phyloP scores from a whole-genome alignment of 169 alveolate species.

The Miamiensis avidus region DNA sequence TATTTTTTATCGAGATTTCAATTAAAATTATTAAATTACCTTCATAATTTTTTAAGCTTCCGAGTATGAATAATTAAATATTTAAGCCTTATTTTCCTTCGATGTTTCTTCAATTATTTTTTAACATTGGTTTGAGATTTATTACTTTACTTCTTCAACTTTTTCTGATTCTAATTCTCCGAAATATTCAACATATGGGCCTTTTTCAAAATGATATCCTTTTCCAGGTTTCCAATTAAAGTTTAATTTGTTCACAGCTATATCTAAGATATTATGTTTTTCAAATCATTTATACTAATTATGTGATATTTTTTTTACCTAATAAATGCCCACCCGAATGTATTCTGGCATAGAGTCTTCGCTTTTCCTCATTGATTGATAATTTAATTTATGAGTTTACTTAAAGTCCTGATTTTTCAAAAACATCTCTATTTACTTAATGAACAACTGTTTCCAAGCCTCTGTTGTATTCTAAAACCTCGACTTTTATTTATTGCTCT shows the following conservation, averaged over 20 bases:
- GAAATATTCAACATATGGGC: slow-evolving; percentile 76
- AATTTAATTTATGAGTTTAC: neutral
- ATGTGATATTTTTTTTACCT: neutral
- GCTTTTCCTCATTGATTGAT: slow-evolving; percentile 46
- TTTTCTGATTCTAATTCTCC: slow-evolving; percentile 52
- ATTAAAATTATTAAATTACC: slow-evolving; percentile 54
- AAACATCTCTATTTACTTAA: neutral
- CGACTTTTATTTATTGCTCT: slow-evolving; percentile 4
- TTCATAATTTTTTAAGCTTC: neutral
- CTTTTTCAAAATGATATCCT: slow-evolving; percentile 75
- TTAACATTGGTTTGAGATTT: slow-evolving; percentile 8
- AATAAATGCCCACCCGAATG: slow-evolving; percentile 82
- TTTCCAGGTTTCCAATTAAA: slow-evolving; percentile 63
- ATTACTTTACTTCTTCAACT: slow-evolving; percentile 15
- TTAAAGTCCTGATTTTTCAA: neutral
- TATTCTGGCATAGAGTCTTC: slow-evolving; percentile 58
- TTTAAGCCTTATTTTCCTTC: slow-evolving; percentile 33
- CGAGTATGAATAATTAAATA: neutral
- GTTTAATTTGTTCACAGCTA: slow-evolving; percentile 63
- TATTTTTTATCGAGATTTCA: slow-evolving; percentile 38
- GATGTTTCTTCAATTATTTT: slow-evolving; percentile 42
- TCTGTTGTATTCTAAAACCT: slow-evolving; percentile 7
- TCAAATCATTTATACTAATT: too few species aligned
- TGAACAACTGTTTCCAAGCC: slow-evolving; percentile 15
- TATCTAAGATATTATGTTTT: slow-evolving; percentile 42